Conservation (phyloP, 495 filamentous ascomycete species). For the Xylaria intraflava region DNA sequence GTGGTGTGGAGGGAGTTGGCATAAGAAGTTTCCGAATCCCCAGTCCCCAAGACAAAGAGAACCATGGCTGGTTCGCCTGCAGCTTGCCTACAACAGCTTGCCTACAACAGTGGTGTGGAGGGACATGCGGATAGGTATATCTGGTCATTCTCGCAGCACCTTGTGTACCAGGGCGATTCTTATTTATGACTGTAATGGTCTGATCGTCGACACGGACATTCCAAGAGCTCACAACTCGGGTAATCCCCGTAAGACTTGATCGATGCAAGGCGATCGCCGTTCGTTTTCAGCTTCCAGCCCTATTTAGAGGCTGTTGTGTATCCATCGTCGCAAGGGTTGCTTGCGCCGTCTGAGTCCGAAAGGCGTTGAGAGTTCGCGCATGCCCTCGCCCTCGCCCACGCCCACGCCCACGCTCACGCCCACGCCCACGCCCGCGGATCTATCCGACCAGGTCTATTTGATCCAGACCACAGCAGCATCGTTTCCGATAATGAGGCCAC, state of each 20-base stretch:
- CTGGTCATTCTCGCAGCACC: background rate
- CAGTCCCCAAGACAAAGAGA: conserved; percentile 19
- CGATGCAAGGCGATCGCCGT: conserved; percentile 13
- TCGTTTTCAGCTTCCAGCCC: conserved; percentile 13
- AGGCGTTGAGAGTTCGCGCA: background rate
- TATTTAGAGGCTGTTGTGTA: background rate
- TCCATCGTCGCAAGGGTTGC: background rate
- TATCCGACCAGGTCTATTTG: background rate
- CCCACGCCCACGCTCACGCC: background rate
- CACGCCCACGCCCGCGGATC: background rate
- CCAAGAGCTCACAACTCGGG: background rate
- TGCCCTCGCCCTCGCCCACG: background rate
- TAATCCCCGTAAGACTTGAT: conserved; percentile 4
- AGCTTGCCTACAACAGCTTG: too few species aligned
- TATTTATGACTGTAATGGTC: background rate
- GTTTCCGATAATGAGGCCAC: too few species aligned
- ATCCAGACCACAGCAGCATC: too few species aligned
- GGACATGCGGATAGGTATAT: conserved; percentile 6
- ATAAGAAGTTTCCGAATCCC: conserved; percentile 2
- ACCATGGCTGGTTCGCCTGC: background rate
- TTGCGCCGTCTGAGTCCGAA: background rate
- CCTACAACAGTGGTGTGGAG: too few species aligned
- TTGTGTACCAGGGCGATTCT: background rate
- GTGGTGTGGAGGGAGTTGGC: background rate
- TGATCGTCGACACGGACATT: background rate